Conservation (phyloP, 2,329 filamentous ascomycete species). For the Tolypocladium pustulatum region DNA sequence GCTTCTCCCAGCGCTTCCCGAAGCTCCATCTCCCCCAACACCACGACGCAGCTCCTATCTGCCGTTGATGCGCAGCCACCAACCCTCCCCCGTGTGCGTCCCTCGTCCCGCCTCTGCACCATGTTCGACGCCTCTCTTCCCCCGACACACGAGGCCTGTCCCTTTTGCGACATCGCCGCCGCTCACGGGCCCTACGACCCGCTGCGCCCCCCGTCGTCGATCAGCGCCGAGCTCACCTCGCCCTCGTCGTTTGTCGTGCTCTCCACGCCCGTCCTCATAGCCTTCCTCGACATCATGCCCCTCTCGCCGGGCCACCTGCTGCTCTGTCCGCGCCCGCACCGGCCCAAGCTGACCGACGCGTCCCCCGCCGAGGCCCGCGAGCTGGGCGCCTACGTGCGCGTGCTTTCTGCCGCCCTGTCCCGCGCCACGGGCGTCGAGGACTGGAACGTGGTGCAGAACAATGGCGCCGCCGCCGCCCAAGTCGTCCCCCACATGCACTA, state of each 20-base stretch:
- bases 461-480: constrained; percentile 79
- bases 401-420: constrained; percentile 62
- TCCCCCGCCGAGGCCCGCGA: constrained; percentile 51
- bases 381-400: constrained; percentile 56
- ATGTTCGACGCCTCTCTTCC: constrained; percentile 25
- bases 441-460: constrained; percentile 98
- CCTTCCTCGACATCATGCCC: constrained; percentile 90
- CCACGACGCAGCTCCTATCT: not conserved
- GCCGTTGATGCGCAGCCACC: not conserved
- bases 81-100: not conserved
- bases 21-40: not conserved
- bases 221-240: constrained; percentile 21
- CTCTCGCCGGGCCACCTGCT: constrained; percentile 76
- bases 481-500: constrained; percentile 92
- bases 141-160: constrained; percentile 31
- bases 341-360: constrained; percentile 66
- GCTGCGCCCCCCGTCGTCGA: constrained; percentile 26
- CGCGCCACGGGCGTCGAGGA: constrained; percentile 62
- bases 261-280: constrained; percentile 65
- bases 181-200: constrained; percentile 38
- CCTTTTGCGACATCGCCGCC: constrained; percentile 51
- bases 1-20: not conserved
- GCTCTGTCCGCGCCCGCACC: constrained; percentile 67
- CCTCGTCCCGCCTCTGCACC: not conserved
- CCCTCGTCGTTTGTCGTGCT: constrained; percentile 57